Percentiles rank a stretch among this genome's conserved stretches.
Evolutionary conservation across 495 filamentous ascomycete genomes (phyloP).

Genomic region (Lepidopterella palustris): DNA sequence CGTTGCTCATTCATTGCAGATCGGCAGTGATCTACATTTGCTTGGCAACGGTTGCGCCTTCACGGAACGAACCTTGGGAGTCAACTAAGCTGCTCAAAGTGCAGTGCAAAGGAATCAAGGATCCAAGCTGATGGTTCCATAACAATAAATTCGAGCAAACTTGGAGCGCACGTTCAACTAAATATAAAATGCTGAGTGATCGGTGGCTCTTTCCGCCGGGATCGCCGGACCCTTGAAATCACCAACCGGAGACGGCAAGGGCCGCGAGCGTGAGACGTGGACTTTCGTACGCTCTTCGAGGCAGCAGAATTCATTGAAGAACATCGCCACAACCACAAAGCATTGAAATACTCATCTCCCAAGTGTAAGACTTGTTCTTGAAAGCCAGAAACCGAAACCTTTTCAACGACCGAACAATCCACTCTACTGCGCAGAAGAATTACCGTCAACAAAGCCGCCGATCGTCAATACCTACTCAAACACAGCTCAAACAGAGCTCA

Average conservation of each 20-base stretch:
- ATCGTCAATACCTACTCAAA: slow-evolving; percentile 1
- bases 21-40: background rate
- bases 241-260: background rate
- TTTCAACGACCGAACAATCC: background rate
- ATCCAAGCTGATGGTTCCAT: no score
- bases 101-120: no score
- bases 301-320: background rate
- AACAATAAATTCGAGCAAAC: no score
- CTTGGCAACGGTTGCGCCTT: background rate
- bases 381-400: background rate
- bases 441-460: background rate
- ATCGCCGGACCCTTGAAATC: background rate
- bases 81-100: no score
- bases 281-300: background rate
- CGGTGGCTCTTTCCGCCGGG: background rate
- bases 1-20: slow-evolving; percentile 19
- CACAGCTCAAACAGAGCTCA: background rate
- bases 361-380: background rate
- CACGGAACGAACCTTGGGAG: no score
- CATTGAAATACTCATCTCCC: background rate
- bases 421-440: background rate
- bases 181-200: background rate
- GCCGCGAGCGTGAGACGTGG: slow-evolving; percentile 1
- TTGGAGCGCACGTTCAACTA: background rate
- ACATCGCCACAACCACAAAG: slow-evolving; percentile 1